Percentiles rank a stretch among this genome's conserved stretches.
Conservation (phyloP, 2,329 filamentous ascomycete species). For the Fusarium tuaranense region DNA sequence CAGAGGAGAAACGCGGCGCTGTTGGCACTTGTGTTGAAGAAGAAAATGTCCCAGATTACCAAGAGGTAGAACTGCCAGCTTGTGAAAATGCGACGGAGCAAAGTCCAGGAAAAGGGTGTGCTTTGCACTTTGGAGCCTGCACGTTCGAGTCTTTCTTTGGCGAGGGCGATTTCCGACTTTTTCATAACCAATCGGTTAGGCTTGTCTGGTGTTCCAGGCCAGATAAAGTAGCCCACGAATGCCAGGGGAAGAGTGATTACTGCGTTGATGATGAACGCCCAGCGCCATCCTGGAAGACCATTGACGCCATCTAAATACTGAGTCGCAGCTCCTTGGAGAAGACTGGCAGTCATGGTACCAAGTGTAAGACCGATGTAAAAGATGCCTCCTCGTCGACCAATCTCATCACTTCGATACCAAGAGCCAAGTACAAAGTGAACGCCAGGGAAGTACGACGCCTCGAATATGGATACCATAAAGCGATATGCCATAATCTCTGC, state of each 20-base stretch:
- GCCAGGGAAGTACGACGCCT: slow-evolving; percentile 32
- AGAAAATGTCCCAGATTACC: slow-evolving; percentile 30
- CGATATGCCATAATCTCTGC: slow-evolving; percentile 25
- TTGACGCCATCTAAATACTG: slow-evolving; percentile 27
- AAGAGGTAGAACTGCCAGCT: slow-evolving; percentile 30
- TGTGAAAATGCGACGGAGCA: slow-evolving; percentile 25
- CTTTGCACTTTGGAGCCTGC: slow-evolving; percentile 16
- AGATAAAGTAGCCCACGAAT: slow-evolving; percentile 30
- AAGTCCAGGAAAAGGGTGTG: slow-evolving; percentile 16
- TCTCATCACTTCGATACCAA: slow-evolving; percentile 35
- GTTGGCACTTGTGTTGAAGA: slow-evolving; percentile 33
- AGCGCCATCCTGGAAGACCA: slow-evolving; percentile 28
- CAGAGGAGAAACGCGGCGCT: slow-evolving; percentile 30
- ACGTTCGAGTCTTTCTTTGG: slow-evolving; percentile 13
- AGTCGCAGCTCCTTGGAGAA: slow-evolving; percentile 27
- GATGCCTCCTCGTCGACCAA: slow-evolving; percentile 29
- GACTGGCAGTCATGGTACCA: slow-evolving; percentile 28
- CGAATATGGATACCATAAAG: slow-evolving; percentile 34
- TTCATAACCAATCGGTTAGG: slow-evolving; percentile 26
- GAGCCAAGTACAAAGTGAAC: slow-evolving; percentile 33
- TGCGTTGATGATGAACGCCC: slow-evolving; percentile 35
- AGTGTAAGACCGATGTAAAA: slow-evolving; percentile 33
- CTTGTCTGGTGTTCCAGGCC: slow-evolving; percentile 29
- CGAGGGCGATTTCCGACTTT: slow-evolving; percentile 10
- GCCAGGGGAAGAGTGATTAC: slow-evolving; percentile 33